phyloP scores from a whole-genome alignment of 2,329 filamentous ascomycete genomes.

The Talaromyces sp. region DNA sequence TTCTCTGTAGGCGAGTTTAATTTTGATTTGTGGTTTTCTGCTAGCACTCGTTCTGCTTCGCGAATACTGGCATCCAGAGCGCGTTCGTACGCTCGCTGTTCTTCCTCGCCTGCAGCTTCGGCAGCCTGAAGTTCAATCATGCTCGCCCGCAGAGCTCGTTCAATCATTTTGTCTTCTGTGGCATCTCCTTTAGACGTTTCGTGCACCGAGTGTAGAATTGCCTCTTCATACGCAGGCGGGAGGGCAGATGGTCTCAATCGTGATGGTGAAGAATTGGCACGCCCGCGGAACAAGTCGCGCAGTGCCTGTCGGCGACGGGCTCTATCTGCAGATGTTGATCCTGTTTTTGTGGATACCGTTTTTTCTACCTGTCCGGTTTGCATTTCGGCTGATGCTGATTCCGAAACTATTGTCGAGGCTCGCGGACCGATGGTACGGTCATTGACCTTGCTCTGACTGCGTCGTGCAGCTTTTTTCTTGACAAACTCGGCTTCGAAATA shows the following conservation, averaged over 20 bases:
- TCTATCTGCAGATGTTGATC: not conserved
- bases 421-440: not conserved
- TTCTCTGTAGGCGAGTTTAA: not conserved
- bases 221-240: slow-evolving; percentile 59
- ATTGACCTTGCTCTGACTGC: slow-evolving; percentile 41
- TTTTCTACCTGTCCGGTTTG: not conserved
- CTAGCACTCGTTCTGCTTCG: slow-evolving; percentile 30
- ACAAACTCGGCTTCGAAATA: slow-evolving; percentile 52
- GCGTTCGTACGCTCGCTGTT: slow-evolving; percentile 42
- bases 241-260: not conserved
- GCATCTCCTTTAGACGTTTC: slow-evolving; percentile 65
- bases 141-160: slow-evolving; percentile 67
- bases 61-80: slow-evolving; percentile 47
- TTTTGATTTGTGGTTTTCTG: slow-evolving; percentile 12
- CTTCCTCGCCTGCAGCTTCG: slow-evolving; percentile 29
- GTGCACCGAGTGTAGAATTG: slow-evolving; percentile 63
- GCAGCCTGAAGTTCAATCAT: slow-evolving; percentile 51
- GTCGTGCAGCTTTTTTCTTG: slow-evolving; percentile 31
- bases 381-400: not conserved
- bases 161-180: slow-evolving; percentile 64
- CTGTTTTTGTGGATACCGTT: slow-evolving; percentile 9
- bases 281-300: not conserved
- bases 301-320: not conserved
- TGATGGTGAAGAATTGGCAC: slow-evolving; percentile 3
- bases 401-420: not conserved